Evolutionary conservation across 495 filamentous ascomycete genomes (phyloP).

Genomic region (Aspergillus asperescens): DNA sequence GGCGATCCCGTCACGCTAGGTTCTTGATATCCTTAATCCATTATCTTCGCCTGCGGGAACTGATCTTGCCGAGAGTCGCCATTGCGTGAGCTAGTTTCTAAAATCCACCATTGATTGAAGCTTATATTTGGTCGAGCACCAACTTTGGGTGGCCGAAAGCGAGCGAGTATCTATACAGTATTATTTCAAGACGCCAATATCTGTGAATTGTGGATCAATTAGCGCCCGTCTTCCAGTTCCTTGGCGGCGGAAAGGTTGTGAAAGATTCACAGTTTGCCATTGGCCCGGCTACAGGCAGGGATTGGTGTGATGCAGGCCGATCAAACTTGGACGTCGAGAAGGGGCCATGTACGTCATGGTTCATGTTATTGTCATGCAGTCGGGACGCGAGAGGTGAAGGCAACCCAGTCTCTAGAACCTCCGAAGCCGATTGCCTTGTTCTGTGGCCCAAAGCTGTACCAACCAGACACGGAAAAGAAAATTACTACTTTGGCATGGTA

Average conservation of each 20-base stretch:
- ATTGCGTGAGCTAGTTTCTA: too few relatives aligned
- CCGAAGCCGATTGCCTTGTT: slow-evolving; percentile 27
- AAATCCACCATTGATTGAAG: too few relatives aligned
- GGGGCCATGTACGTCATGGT: slow-evolving; percentile 32
- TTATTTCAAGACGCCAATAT: too few relatives aligned
- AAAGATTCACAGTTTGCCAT: slow-evolving; percentile 30
- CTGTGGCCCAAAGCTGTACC: slow-evolving; percentile 33
- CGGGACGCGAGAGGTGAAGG: slow-evolving; percentile 25
- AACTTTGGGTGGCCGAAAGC: too few relatives aligned
- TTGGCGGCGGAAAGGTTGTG: slow-evolving; percentile 22
- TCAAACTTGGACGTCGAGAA: slow-evolving; percentile 24
- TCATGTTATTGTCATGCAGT: slow-evolving; percentile 14
- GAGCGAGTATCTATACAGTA: too few relatives aligned
- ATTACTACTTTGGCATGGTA: slow-evolving; percentile 26
- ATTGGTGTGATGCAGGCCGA: slow-evolving; percentile 30
- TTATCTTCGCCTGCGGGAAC: too few relatives aligned
- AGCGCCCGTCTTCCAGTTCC: too few relatives aligned
- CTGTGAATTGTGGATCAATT: too few relatives aligned
- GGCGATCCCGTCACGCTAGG: too few relatives aligned
- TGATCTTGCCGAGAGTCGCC: too few relatives aligned
- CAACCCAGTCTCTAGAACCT: slow-evolving; percentile 21
- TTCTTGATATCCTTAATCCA: too few relatives aligned
- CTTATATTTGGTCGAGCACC: too few relatives aligned
- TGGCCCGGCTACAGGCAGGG: slow-evolving; percentile 32
- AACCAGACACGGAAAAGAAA: slow-evolving; percentile 30